Base-by-base conservation (phyloP, 176 grass and related monocot genomes). In the Paspalum vaginatum region DNA sequence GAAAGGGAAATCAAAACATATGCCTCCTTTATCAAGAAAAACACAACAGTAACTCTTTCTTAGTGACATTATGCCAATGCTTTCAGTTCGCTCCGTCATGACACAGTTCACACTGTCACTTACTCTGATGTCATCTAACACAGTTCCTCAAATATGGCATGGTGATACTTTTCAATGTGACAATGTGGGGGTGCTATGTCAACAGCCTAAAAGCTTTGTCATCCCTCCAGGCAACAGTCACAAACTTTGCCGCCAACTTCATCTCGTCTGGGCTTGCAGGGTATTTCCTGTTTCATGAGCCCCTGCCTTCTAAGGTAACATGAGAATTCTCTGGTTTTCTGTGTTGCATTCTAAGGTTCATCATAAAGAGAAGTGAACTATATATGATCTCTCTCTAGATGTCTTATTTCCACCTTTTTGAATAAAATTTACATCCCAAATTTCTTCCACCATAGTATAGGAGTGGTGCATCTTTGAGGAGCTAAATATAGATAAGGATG, bases 171-270 rank as follows among this genome's bases (percentile, higher is more conserved):
- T 95, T 90, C 61, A 91, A 91, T 9, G 86, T 93, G 15, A 89
- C 78, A 64, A 95, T 99, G 96, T 95, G 96, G 96, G 92, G 86
- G 43, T 99, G 96, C 79, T 93, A 93, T 65, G 85, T 86, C 41
- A 99, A 95, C 74, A 93, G 96, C 77, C 92, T 95, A 58, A 99
- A 93, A 76, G 88, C 88, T 64, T 72, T 95, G 47, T 93, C 92
- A 0, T 99, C 96, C 47, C 85, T 99, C 20, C 92, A 95, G 85
- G 92, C 92, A 73, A 95, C 96, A 2, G 90, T 99, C 56, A 95
- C 96, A 40, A 99, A 95, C 79, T 99, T 99, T 12, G 90, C 96
- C 1, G 68, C 84, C 38, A 99, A 99, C 85, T 99, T 99, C 71
- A 79, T 99, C 64, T 88, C 86, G 14, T 99, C 96, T 1, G 92